Percentiles rank a stretch among this genome's conserved stretches.
Conservation (phyloP, 2,329 filamentous ascomycete species). For the Colletotrichum salicis region DNA sequence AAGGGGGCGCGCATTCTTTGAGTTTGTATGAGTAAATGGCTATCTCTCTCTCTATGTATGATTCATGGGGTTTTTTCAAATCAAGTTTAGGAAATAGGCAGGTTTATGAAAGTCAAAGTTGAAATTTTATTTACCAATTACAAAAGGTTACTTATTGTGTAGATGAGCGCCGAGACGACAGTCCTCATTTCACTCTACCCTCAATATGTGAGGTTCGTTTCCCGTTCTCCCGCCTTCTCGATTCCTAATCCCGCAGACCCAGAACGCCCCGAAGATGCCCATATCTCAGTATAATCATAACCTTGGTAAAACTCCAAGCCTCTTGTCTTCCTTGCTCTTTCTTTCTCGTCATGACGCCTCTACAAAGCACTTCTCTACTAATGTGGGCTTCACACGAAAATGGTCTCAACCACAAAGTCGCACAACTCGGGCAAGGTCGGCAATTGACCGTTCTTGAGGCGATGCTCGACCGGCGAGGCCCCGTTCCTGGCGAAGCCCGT, state of each 20-base stretch:
- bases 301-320: neutral
- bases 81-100: neutral
- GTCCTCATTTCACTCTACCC: neutral
- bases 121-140: conserved; percentile 8
- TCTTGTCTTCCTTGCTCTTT: neutral
- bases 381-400: conserved; percentile 48
- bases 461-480: conserved; percentile 44
- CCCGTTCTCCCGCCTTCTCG: neutral
- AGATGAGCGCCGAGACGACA: neutral
- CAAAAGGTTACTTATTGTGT: neutral
- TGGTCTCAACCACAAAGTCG: conserved; percentile 56
- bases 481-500: conserved; percentile 55
- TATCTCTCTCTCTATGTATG: neutral
- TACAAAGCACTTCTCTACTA: neutral
- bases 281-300: neutral
- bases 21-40: conserved; percentile 5
- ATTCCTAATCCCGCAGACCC: neutral
- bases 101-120: neutral
- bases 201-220: neutral
- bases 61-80: neutral
- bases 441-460: conserved; percentile 46
- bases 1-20: no score
- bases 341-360: neutral
- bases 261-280: conserved; percentile 2
- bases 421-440: conserved; percentile 56